These are phyloP conservation scores for Cylindrotheca fusiformis DNA, from an alignment of 108 stramenopile genomes.

Conservation along the genomic window DNA sequence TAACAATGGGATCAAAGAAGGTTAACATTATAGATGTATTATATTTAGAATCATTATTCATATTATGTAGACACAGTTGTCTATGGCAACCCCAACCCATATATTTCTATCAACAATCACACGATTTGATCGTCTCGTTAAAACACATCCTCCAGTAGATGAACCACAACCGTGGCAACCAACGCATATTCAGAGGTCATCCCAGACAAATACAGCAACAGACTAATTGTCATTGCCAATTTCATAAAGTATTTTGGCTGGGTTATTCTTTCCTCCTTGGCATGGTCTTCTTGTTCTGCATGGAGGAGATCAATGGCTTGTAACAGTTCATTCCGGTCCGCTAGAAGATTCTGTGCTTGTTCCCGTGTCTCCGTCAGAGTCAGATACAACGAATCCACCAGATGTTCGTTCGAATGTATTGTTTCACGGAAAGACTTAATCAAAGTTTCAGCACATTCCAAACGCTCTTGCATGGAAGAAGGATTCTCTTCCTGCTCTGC, in stretches of 20 bases:
- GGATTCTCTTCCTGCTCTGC: neutral
- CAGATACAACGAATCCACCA: neutral
- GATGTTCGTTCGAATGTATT: conserved; percentile 2
- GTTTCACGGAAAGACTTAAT: neutral
- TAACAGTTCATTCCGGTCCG: neutral
- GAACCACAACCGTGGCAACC: neutral
- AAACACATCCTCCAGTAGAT: neutral
- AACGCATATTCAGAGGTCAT: neutral
- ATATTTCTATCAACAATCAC: too few relatives aligned
- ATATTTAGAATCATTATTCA: too few relatives aligned
- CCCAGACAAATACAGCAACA: neutral
- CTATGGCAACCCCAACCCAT: too few relatives aligned
- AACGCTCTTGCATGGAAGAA: neutral
- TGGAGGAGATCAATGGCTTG: neutral
- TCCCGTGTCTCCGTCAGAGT: conserved; percentile 1
- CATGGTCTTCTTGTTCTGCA: conserved; percentile 6
- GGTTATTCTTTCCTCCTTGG: neutral
- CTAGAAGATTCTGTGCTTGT: neutral
- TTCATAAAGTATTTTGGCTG: neutral
- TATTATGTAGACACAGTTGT: too few relatives aligned
- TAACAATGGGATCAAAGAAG: too few relatives aligned
- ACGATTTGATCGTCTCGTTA: too few relatives aligned
- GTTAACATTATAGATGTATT: too few relatives aligned
- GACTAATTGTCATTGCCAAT: neutral
- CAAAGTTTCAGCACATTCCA: neutral